Conservation (phyloP, 2,329 filamentous ascomycete species). For the Penicillium occitanis region DNA sequence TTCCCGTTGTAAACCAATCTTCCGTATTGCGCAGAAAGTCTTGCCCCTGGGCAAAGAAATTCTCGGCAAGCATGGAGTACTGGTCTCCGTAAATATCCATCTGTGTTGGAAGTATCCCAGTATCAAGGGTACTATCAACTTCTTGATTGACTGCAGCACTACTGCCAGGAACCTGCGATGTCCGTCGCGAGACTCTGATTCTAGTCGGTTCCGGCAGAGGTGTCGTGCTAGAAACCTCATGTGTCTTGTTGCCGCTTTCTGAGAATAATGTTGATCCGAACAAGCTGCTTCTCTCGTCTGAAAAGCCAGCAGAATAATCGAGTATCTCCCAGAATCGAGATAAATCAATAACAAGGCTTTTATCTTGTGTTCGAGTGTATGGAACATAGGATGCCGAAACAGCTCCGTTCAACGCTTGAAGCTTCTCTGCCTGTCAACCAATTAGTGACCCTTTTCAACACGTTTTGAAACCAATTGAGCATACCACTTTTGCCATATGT, state of each 20-base stretch:
- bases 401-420: slow-evolving; percentile 45
- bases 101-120: slow-evolving; percentile 28
- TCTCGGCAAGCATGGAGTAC: slow-evolving; percentile 49
- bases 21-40: slow-evolving; percentile 43
- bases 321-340: slow-evolving; percentile 52
- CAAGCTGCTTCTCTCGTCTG: slow-evolving; percentile 35
- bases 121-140: slow-evolving; percentile 23
- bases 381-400: slow-evolving; percentile 47
- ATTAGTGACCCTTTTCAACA: neutral
- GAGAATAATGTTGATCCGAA: slow-evolving; percentile 45
- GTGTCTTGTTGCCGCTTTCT: slow-evolving; percentile 28
- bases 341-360: slow-evolving; percentile 47
- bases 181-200: slow-evolving; percentile 28
- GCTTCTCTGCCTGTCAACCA: slow-evolving; percentile 42
- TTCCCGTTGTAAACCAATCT: slow-evolving; percentile 37
- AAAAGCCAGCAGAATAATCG: slow-evolving; percentile 47
- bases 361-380: slow-evolving; percentile 36
- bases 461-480: slow-evolving; percentile 11
- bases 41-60: slow-evolving; percentile 50
- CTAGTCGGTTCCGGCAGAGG: slow-evolving; percentile 47
- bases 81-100: slow-evolving; percentile 41
- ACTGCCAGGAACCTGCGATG: slow-evolving; percentile 25
- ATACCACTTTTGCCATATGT: slow-evolving; percentile 47
- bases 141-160: slow-evolving; percentile 23
- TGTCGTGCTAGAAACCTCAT: slow-evolving; percentile 46